Percentiles rank a stretch among this genome's conserved stretches.
Evolutionary conservation across 495 filamentous ascomycete species (phyloP).

Genomic region (Durotheca rogersii): DNA sequence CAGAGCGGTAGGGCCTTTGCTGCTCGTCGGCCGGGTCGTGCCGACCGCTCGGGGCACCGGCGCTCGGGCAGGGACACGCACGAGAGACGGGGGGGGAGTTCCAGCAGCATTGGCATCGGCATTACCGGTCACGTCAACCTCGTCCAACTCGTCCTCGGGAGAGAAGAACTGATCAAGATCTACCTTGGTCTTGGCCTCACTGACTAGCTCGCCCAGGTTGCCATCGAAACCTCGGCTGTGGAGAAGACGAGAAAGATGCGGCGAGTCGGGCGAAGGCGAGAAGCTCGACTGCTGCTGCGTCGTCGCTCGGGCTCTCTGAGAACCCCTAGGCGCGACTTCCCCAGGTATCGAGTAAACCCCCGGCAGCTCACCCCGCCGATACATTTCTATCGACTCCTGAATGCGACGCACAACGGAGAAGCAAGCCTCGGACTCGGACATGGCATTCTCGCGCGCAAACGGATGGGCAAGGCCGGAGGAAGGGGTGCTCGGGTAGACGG

Average conservation of each 20-base stretch:
- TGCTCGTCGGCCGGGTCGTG: slow-evolving; percentile 54
- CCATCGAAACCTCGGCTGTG: slow-evolving; percentile 62
- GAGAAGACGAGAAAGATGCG: slow-evolving; percentile 73
- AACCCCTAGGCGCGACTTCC: slow-evolving; percentile 20
- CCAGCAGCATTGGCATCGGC: slow-evolving; percentile 14
- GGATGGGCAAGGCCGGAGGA: slow-evolving; percentile 66
- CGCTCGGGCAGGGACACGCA: slow-evolving; percentile 59
- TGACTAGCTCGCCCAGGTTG: slow-evolving; percentile 62
- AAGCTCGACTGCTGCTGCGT: slow-evolving; percentile 38
- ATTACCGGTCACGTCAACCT: slow-evolving; percentile 39
- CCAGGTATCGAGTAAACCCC: slow-evolving; percentile 45
- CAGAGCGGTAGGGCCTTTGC: slow-evolving; percentile 50
- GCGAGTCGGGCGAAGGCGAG: slow-evolving; percentile 65
- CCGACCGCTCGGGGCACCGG: slow-evolving; percentile 54
- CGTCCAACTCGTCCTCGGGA: slow-evolving; percentile 47
- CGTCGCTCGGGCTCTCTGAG: slow-evolving; percentile 9
- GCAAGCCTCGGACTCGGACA: slow-evolving; percentile 56
- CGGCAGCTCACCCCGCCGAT: slow-evolving; percentile 47
- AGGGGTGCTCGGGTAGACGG: slow-evolving; percentile 25
- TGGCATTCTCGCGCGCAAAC: slow-evolving; percentile 58
- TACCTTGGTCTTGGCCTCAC: slow-evolving; percentile 56
- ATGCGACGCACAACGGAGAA: slow-evolving; percentile 50
- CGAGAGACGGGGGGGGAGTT: slow-evolving; percentile 43
- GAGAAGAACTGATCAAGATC: slow-evolving; percentile 53
- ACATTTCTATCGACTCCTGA: slow-evolving; percentile 48